Base-by-base conservation (phyloP, 192 early-diverging fungal genomes). In the Coemansia biformis region DNA sequence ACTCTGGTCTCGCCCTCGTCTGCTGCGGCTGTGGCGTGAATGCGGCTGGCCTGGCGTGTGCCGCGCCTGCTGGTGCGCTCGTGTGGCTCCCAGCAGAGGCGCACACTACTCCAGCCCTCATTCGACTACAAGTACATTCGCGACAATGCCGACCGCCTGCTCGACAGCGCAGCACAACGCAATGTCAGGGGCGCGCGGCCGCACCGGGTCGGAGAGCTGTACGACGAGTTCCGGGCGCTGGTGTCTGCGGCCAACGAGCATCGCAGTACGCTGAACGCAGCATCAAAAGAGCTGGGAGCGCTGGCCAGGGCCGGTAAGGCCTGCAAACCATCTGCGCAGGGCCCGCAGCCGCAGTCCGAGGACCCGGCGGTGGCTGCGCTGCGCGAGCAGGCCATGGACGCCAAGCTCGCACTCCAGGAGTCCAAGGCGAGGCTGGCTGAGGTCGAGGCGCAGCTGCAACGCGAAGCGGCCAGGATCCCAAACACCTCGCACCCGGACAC, bases 401-500 rank as follows among this genome's bases (percentile, higher is more conserved):
- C 83, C n/a, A 92, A 92, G 65, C 67, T 66, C n/a, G 29, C 41
- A 8, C 66, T 91, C 30, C 72, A 79, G 10, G 45, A 54, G 8
- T 45, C 70, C 7, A 84, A 90, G 36, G 29, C 51, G 0, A 40
- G 63, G 43, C 44, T 86, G 14, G 22, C 42, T 1, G 16, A 18
- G 4, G 29, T 92, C 2, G 81, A 93, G 43, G 37, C 52, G 3
- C 35, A 63, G n/a, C 49, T 93, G 47, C 67, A 55, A 13, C 46
- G 77, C 5, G 81, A 83, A 28, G 90, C 87, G 0, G 50, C 83
- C 13, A 69, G 79, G 48, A 75, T 96, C 6, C 90, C 92, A 17
- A 96, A 96, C 57, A 62, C 64, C 28, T 86, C 91, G 10, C 87
- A 88, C 43, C 80, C 86, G 5, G 59, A 71, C 22, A 67, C 78